Percentiles rank a stretch among this genome's conserved stretches.
phyloP scores from a whole-genome alignment of 2,329 filamentous ascomycete species.

The Aspergillus texensis region DNA sequence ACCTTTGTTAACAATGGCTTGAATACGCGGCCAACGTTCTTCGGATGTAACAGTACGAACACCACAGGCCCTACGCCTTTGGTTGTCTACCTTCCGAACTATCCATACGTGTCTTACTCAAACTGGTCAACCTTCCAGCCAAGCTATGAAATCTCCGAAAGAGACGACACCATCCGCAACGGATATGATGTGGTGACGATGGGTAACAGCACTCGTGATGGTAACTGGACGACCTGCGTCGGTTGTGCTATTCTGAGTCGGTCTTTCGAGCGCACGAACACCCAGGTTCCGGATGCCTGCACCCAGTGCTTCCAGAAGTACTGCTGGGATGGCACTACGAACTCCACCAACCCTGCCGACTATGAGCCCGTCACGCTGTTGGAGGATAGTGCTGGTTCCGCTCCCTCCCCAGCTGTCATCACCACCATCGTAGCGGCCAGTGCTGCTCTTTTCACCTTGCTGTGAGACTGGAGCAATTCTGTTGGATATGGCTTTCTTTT shows the following conservation, averaged over 20 bases:
- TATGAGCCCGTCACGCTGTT: slow-evolving; percentile 46
- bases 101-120: slow-evolving; percentile 73
- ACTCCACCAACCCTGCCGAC: slow-evolving; percentile 35
- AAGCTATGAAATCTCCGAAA: slow-evolving; percentile 63
- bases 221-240: slow-evolving; percentile 76
- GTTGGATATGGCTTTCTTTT: background rate
- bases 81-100: slow-evolving; percentile 83
- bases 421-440: background rate
- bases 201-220: slow-evolving; percentile 74
- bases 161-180: slow-evolving; percentile 79
- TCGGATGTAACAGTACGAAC: slow-evolving; percentile 71
- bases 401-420: background rate
- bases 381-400: slow-evolving; percentile 10
- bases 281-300: slow-evolving; percentile 69
- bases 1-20: slow-evolving; percentile 75
- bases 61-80: slow-evolving; percentile 62
- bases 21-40: slow-evolving; percentile 74
- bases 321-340: slow-evolving; percentile 81
- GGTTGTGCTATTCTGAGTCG: slow-evolving; percentile 80
- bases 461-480: background rate
- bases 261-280: slow-evolving; percentile 69
- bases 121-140: slow-evolving; percentile 79
- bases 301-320: slow-evolving; percentile 72
- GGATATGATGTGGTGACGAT: slow-evolving; percentile 82
- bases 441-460: slow-evolving; percentile 7